These are phyloP conservation scores for Aspergillus indologenus DNA, from an alignment of 495 filamentous ascomycete species.

Conservation along the genomic window DNA sequence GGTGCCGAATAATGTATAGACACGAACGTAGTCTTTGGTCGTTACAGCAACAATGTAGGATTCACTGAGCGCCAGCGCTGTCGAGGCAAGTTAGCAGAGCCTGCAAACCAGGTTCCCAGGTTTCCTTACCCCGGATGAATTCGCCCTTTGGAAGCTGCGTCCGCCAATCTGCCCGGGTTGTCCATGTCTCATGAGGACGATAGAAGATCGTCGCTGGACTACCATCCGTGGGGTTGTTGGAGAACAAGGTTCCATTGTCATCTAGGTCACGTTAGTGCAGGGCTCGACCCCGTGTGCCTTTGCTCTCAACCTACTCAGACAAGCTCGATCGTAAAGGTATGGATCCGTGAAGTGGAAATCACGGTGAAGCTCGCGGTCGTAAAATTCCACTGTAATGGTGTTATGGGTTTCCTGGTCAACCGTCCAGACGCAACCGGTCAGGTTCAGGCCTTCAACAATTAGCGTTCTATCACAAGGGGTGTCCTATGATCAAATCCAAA, in stretches of 20 bases:
- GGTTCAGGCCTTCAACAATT: constrained; percentile 60
- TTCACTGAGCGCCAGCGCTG: constrained; percentile 86
- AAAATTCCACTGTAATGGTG: constrained; percentile 96
- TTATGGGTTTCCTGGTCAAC: constrained; percentile 92
- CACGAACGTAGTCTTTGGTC: constrained; percentile 76
- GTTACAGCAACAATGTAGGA: constrained; percentile 88
- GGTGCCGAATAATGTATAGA: constrained; percentile 90
- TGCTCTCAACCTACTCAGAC: constrained; percentile 54
- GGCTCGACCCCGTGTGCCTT: not conserved
- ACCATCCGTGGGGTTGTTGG: constrained; percentile 67
- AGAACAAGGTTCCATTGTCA: constrained; percentile 83
- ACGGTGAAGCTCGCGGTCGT: constrained; percentile 84
- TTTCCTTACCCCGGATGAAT: constrained; percentile 55
- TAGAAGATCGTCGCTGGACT: constrained; percentile 87
- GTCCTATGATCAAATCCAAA: not conserved
- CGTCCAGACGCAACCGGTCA: constrained; percentile 94
- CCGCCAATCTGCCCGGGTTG: constrained; percentile 83
- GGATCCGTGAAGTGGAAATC: constrained; percentile 97
- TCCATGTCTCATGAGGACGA: constrained; percentile 96
- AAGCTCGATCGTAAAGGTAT: constrained; percentile 94
- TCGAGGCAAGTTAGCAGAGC: constrained; percentile 1
- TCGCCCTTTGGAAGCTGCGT: constrained; percentile 80
- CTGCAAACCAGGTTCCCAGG: not conserved
- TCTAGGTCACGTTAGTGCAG: constrained; percentile 47
- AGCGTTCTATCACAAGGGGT: constrained; percentile 16